A percentile compares a stretch with the other conserved stretches of the same genome.
phyloP scores from a whole-genome alignment of 345 rosid species.

The Eucalyptus polybractea region DNA sequence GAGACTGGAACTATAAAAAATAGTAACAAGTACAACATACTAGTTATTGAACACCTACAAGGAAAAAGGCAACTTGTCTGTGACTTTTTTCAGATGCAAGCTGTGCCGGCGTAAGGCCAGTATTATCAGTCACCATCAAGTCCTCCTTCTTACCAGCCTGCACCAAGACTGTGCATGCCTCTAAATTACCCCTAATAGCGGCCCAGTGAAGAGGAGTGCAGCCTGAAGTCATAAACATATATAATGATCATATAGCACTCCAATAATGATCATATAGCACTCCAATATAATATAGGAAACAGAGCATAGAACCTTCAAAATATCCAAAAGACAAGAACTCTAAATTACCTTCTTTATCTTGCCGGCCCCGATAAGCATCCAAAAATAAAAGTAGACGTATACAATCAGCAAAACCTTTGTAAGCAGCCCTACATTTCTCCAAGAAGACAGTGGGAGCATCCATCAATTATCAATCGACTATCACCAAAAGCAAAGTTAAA shows the following conservation, averaged over 20 bases:
- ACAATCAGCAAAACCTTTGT: slow-evolving; percentile 96
- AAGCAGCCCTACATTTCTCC: slow-evolving; percentile 88
- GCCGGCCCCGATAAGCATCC: slow-evolving; percentile 92
- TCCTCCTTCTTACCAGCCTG: slow-evolving; percentile 99
- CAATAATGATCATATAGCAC: neutral
- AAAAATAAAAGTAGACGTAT: slow-evolving; percentile 87
- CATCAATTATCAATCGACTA: neutral
- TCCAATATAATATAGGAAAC: neutral
- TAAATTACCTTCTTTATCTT: slow-evolving; percentile 80
- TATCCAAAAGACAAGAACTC: neutral
- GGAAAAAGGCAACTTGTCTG: slow-evolving; percentile 98
- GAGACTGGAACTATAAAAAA: neutral
- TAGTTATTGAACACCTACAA: slow-evolving; percentile 61
- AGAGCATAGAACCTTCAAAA: neutral
- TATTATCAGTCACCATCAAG: slow-evolving; percentile 75
- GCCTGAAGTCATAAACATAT: slow-evolving; percentile 28
- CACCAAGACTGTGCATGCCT: slow-evolving; percentile 94
- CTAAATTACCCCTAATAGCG: slow-evolving; percentile 95
- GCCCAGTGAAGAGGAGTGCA: slow-evolving; percentile 99
- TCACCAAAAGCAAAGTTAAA: neutral
- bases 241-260: neutral
- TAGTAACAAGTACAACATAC: neutral
- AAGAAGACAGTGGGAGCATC: slow-evolving; percentile 1
- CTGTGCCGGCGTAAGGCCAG: slow-evolving; percentile 96
- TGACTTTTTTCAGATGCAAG: slow-evolving; percentile 97